Conservation (phyloP, 1,139 yeast species). For the Wickerhamomyces sp. region DNA sequence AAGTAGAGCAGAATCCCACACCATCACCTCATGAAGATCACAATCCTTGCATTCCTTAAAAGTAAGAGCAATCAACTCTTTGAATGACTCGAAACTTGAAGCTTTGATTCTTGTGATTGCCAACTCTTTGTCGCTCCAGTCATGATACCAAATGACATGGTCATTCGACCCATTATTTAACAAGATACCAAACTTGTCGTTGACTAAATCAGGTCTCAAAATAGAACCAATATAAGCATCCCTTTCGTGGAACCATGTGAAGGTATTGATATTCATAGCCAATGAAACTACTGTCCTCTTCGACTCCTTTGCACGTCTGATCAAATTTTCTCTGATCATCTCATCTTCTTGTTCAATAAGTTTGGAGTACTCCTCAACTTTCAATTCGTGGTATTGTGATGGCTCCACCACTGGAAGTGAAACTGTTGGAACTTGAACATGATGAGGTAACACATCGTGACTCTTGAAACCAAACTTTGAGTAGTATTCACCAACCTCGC, state of each 20-base stretch:
- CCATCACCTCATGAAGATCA: conserved; percentile 5
- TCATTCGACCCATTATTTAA: conserved; percentile 13
- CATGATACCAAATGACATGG: conserved; percentile 44
- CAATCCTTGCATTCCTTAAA: conserved; percentile 12
- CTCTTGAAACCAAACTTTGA: conserved; percentile 52
- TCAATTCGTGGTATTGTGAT: conserved; percentile 25
- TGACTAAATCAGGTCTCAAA: conserved; percentile 6
- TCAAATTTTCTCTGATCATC: conserved; percentile 23
- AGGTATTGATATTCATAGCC: conserved; percentile 33
- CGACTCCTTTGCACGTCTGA: conserved; percentile 26
- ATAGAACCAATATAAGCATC: conserved; percentile 29
- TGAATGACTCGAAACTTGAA: conserved; percentile 12
- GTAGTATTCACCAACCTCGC: conserved; percentile 71
- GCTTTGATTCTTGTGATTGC: conserved; percentile 26
- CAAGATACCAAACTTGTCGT: conserved; percentile 15
- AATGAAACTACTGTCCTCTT: conserved; percentile 29
- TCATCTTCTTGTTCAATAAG: conserved; percentile 29
- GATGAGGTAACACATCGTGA: conserved; percentile 39
- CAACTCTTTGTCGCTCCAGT: conserved; percentile 34
- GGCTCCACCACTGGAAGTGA: conserved; percentile 8
- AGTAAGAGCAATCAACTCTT: conserved; percentile 11
- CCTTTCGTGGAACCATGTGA: conserved; percentile 39
- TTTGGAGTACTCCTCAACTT: conserved; percentile 30
- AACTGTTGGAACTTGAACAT: conserved; percentile 4
- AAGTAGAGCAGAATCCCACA: conserved; percentile 20